Conservation (phyloP, 2,329 filamentous ascomycete genomes). For the Neonectria neomacrospora region DNA sequence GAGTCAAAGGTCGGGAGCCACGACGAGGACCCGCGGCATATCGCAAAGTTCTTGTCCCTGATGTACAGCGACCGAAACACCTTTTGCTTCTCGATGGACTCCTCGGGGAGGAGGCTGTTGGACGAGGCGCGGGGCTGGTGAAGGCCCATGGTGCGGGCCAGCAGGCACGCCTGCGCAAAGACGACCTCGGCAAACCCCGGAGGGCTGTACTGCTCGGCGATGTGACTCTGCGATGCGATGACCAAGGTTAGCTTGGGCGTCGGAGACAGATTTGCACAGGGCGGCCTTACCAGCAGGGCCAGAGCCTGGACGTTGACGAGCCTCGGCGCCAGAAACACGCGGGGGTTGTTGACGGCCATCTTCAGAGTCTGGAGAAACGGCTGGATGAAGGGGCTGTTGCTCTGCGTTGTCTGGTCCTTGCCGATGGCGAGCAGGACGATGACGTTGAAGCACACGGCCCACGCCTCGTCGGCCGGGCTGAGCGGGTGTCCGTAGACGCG, state of each 20-base stretch:
- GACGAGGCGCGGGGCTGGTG: constrained; percentile 35
- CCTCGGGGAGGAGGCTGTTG: constrained; percentile 19
- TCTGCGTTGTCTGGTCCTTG: constrained; percentile 37
- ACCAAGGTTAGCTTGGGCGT: neutral
- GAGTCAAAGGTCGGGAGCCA: constrained; percentile 39
- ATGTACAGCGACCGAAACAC: constrained; percentile 42
- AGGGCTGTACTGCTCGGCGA: constrained; percentile 43
- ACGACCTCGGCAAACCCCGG: constrained; percentile 38
- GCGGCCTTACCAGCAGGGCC: constrained; percentile 39
- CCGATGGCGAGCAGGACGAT: constrained; percentile 41
- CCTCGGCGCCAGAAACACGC: constrained; percentile 41
- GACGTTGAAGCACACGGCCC: constrained; percentile 43
- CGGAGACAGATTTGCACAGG: neutral
- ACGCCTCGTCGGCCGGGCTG: constrained; percentile 38
- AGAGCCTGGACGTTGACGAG: constrained; percentile 43
- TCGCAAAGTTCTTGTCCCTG: constrained; percentile 38
- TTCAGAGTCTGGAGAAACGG: constrained; percentile 40
- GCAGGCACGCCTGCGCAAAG: constrained; percentile 42
- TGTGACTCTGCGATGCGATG: constrained; percentile 38
- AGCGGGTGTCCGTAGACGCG: constrained; percentile 39
- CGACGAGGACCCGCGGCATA: constrained; percentile 36
- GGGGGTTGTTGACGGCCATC: constrained; percentile 43
- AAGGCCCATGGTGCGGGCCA: constrained; percentile 44
- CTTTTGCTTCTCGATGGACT: constrained; percentile 36
- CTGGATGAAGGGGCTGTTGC: constrained; percentile 40